phyloP scores from a whole-genome alignment of 2,329 filamentous ascomycete genomes.

The Fusarium sp. region DNA sequence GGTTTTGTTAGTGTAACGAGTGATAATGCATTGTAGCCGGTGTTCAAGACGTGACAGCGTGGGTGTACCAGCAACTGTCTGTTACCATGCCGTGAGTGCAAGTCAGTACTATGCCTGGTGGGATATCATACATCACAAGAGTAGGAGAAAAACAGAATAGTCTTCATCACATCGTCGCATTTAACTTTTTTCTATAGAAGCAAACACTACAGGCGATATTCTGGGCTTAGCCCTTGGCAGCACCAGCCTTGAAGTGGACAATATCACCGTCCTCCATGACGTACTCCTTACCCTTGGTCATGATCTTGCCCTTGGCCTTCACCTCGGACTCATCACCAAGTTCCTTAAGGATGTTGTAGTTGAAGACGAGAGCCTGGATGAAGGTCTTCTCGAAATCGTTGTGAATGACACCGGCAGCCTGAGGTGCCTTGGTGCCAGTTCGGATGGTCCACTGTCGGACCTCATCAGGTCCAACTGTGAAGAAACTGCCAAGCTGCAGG shows the following conservation, averaged over 20 bases:
- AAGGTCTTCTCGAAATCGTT: constrained; percentile 99
- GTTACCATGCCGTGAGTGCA: too few species aligned
- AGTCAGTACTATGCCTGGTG: too few species aligned
- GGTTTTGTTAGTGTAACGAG: not conserved
- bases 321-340: constrained; percentile 88
- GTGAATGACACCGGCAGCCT: constrained; percentile 97
- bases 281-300: constrained; percentile 99
- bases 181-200: constrained; percentile 42
- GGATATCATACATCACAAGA: not conserved
- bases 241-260: constrained; percentile 90
- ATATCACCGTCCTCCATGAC: constrained; percentile 85
- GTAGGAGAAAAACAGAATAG: not conserved
- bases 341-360: constrained; percentile 84
- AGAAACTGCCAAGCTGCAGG: constrained; percentile 92
- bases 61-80: too few species aligned
- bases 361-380: constrained; percentile 96
- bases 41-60: not conserved
- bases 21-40: too few species aligned
- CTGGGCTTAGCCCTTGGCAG: constrained; percentile 74
- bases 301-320: constrained; percentile 93
- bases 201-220: constrained; percentile 24
- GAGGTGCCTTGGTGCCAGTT: constrained; percentile 95
- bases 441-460: constrained; percentile 99
- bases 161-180: constrained; percentile 42
- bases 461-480: constrained; percentile 95